Base-by-base conservation (phyloP, 192 early-diverging fungal species). In the Gonapodya prolifera region DNA sequence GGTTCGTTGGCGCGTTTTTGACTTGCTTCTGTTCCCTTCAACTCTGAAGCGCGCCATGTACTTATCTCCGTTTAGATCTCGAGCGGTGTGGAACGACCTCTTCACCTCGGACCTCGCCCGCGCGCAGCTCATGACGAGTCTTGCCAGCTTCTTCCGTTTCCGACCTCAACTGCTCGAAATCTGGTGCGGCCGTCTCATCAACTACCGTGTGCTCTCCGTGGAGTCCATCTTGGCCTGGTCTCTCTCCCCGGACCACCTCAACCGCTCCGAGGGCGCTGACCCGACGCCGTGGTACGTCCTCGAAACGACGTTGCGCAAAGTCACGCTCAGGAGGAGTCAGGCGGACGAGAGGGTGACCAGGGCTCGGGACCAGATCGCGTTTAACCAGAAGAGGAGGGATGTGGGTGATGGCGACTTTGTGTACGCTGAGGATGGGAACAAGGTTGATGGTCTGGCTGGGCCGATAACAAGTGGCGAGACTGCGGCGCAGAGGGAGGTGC, bases 171-270 rank as follows among this genome's bases (percentile, higher is more conserved):
- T 97, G 81, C 82, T 95, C 82, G 93, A 93, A 17, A 97, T 99
- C 77, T 85, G 95, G 30, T 83, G 98, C 77, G 96, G 95, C 83
- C 98, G 98, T 82, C 85, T 99, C 77, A 84, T 97, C 76, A 96
- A 96, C 82, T 99, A 99, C 84, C 91, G 95, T 34, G 91, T 99
- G 1, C 86, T 98, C 35, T 94, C 96, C 76, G 92, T 95, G 18
- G 84, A 83, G 69, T 88, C 90, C 16, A 92, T 98, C 34, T 83
- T 97, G 69, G 83, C 88, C 34, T 93, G n/a, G n/a, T n/a, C n/a
- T n/a, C n/a, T n/a, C n/a, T 77, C 35, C 73, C 77, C 35, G 74
- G 83, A 71, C 78, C 81, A 34, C 61, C 75, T 30, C 81, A 80
- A 35, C 80, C 79, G 30, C 76, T 75, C 69, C 77, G 75, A 69